These are phyloP conservation scores for Hyphopichia homilentoma DNA, from an alignment of 805 yeast genomes.

Conservation along the genomic window DNA sequence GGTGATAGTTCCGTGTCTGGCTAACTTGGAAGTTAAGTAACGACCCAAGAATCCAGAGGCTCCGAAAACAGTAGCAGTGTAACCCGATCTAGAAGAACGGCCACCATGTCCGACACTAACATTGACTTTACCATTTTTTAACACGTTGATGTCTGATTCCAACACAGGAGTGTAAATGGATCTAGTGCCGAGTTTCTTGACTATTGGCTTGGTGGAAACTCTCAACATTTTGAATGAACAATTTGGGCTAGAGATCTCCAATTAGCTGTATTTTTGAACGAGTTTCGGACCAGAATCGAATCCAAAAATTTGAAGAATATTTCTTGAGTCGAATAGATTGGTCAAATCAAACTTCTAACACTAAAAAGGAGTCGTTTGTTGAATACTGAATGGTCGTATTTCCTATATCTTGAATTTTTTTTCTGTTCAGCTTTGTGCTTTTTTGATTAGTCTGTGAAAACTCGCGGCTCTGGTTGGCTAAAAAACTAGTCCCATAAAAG, in stretches of 20 bases:
- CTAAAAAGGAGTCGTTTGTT: no score
- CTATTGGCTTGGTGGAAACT: constrained; percentile 13
- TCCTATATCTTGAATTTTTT: constrained; percentile 1
- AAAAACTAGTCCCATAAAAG: no score
- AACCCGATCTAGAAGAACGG: constrained; percentile 80
- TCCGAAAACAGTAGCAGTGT: constrained; percentile 86
- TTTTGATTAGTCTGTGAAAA: constrained; percentile 10
- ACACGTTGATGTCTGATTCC: constrained; percentile 63
- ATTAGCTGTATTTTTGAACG: no score
- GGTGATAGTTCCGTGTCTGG: constrained; percentile 75
- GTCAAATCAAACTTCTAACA: no score
- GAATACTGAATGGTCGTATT: no score
- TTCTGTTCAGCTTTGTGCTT: neutral
- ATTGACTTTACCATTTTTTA: constrained; percentile 71
- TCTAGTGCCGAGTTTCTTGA: constrained; percentile 19
- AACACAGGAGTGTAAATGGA: constrained; percentile 38
- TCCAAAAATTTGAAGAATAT: no score
- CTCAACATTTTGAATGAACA: constrained; percentile 21
- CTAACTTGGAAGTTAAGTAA: constrained; percentile 65
- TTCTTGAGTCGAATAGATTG: no score
- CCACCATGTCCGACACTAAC: constrained; percentile 76
- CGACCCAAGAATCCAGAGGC: constrained; percentile 78
- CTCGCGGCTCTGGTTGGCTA: constrained; percentile 30
- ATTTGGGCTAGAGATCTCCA: no score
- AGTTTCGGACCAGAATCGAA: no score